phyloP scores from a whole-genome alignment of 345 rosid genomes.

The Ceriops decandra region DNA sequence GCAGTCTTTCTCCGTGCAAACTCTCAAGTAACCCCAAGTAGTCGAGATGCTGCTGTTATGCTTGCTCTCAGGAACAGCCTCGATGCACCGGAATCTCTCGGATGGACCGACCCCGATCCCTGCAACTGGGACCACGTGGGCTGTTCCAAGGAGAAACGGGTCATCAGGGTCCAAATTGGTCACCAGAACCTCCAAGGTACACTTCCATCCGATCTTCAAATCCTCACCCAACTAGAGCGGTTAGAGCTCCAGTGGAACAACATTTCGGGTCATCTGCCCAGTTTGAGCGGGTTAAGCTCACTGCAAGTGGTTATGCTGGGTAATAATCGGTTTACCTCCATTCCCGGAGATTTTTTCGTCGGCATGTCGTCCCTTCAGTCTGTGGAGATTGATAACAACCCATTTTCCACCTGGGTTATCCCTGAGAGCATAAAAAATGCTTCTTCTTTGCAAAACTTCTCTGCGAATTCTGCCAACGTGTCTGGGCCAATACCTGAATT shows the following conservation, averaged over 20 bases:
- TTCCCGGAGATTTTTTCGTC: conserved; percentile 60
- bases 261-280: conserved; percentile 67
- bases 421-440: conserved; percentile 60
- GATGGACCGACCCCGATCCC: conserved; percentile 81
- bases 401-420: conserved; percentile 65
- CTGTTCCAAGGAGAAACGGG: conserved; percentile 53
- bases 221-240: conserved; percentile 56
- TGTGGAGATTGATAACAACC: conserved; percentile 70
- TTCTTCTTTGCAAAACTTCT: conserved; percentile 70
- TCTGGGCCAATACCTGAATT: conserved; percentile 64
- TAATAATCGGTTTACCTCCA: conserved; percentile 54
- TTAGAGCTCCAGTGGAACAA: conserved; percentile 77
- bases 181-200: conserved; percentile 63
- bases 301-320: conserved; percentile 63
- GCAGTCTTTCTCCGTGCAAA: conserved; percentile 6
- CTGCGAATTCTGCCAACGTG: conserved; percentile 73
- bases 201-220: conserved; percentile 48
- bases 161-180: conserved; percentile 86
- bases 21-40: conserved; percentile 24
- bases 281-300: conserved; percentile 55
- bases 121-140: conserved; percentile 71
- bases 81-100: conserved; percentile 47
- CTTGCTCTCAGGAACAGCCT: conserved; percentile 54
- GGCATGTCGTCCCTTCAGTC: conserved; percentile 66
- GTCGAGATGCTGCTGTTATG: conserved; percentile 52